phyloP scores from a whole-genome alignment of 2,329 filamentous ascomycete genomes.

The Biscogniauxia marginata region DNA sequence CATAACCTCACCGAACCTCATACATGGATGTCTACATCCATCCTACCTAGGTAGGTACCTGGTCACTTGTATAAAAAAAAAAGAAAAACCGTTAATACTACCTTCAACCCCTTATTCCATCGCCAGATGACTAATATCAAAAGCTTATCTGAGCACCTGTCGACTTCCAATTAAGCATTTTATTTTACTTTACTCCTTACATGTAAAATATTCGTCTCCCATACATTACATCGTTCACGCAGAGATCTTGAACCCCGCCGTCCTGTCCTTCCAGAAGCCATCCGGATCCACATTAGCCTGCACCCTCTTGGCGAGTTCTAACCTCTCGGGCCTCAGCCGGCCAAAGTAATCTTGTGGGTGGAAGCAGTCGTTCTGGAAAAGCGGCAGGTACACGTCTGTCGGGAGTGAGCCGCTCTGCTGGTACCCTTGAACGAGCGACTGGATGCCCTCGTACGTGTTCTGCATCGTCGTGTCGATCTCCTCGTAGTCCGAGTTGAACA shows the following conservation, averaged over 20 bases:
- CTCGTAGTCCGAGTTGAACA: slow-evolving; percentile 26
- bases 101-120: too few relatives aligned
- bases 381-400: slow-evolving; percentile 36
- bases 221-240: not conserved
- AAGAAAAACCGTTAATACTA: too few relatives aligned
- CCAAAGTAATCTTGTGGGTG: slow-evolving; percentile 43
- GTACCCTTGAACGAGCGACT: slow-evolving; percentile 29
- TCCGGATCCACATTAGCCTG: slow-evolving; percentile 37
- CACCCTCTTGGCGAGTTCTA: slow-evolving; percentile 35
- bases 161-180: too few relatives aligned
- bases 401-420: slow-evolving; percentile 34
- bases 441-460: slow-evolving; percentile 35
- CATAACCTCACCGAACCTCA: too few relatives aligned
- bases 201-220: too few relatives aligned
- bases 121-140: too few relatives aligned
- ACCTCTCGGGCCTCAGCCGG: slow-evolving; percentile 35
- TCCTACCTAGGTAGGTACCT: too few relatives aligned
- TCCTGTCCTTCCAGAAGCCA: slow-evolving; percentile 38
- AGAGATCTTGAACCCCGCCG: slow-evolving; percentile 41
- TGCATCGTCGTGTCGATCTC: slow-evolving; percentile 36
- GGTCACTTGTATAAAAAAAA: too few relatives aligned
- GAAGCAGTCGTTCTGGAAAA: slow-evolving; percentile 45
- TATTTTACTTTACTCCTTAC: too few relatives aligned
- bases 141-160: too few relatives aligned
- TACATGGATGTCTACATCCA: too few relatives aligned